phyloP scores from a whole-genome alignment of 805 yeast genomes.

The Metahyphopichia silvanorum region DNA sequence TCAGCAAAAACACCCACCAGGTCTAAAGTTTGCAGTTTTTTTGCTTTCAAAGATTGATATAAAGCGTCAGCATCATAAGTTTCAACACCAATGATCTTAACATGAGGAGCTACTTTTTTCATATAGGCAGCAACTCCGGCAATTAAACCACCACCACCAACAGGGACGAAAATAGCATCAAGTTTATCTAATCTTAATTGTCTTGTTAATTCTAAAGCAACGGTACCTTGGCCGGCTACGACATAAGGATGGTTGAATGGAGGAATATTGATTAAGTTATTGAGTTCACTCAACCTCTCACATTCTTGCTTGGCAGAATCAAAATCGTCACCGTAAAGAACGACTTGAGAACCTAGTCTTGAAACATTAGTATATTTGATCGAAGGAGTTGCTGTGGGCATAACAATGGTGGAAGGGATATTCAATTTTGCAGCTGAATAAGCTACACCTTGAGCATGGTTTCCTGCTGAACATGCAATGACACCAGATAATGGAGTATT shows the following conservation, averaged over 20 bases:
- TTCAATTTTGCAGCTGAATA: conserved; percentile 80
- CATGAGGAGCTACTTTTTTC: conserved; percentile 96
- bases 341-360: conserved; percentile 91
- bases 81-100: conserved; percentile 93
- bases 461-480: conserved; percentile 97
- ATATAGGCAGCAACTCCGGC: conserved; percentile 89
- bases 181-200: conserved; percentile 77
- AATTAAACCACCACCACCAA: conserved; percentile 96
- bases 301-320: conserved; percentile 95
- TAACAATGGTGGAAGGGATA: conserved; percentile 93
- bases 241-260: conserved; percentile 98
- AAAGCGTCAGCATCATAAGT: conserved; percentile 95
- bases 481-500: conserved; percentile 76
- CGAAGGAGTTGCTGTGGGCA: conserved; percentile 97
- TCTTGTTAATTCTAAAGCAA: conserved; percentile 87
- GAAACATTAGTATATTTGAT: conserved; percentile 91
- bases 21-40: conserved; percentile 53
- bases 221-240: conserved; percentile 98
- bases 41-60: conserved; percentile 59
- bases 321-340: conserved; percentile 88
- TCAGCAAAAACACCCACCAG: conserved; percentile 97
- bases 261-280: conserved; percentile 87
- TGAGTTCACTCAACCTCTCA: conserved; percentile 59
- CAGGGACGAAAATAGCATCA: conserved; percentile 85
- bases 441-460: conserved; percentile 99